Evolutionary conservation across 225 moss, liverwort and hornwort species (phyloP).

Genomic region (Polytrichum formosum): DNA sequence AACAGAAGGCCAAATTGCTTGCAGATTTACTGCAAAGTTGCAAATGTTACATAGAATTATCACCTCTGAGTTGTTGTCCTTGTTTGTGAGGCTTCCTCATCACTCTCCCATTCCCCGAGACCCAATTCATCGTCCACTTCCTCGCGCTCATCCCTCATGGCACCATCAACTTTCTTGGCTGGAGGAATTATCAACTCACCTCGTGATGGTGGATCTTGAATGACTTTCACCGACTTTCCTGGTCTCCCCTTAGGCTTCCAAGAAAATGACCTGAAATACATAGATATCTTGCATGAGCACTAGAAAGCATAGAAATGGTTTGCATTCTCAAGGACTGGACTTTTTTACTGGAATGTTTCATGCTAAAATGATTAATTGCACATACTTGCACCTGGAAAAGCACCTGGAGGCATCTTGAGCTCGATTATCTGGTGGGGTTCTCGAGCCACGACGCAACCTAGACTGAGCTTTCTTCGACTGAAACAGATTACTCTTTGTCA

Average conservation of each 20-base stretch:
- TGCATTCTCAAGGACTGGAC: neutral
- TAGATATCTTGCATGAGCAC: neutral
- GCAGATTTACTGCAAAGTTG: too few relatives aligned
- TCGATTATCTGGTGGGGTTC: conserved; percentile 22
- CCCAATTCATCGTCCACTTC: conserved; percentile 58
- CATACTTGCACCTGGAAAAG: conserved; percentile 4
- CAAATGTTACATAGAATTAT: neutral
- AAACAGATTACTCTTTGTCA: conserved; percentile 10
- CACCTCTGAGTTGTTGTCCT: conserved; percentile 18
- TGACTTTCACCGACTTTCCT: neutral
- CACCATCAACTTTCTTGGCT: conserved; percentile 13
- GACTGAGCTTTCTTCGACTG: conserved; percentile 16
- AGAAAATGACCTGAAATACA: conserved; percentile 25
- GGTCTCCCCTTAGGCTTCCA: conserved; percentile 40
- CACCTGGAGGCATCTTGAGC: conserved; percentile 35
- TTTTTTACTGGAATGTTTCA: too few relatives aligned
- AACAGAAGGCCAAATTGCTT: too few relatives aligned
- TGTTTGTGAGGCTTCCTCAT: conserved; percentile 32
- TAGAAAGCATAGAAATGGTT: neutral
- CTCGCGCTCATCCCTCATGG: conserved; percentile 15
- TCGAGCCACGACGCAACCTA: conserved; percentile 20
- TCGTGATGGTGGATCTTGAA: conserved; percentile 18
- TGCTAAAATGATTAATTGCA: too few relatives aligned
- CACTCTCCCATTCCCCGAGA: conserved; percentile 90
- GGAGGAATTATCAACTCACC: conserved; percentile 11